Base-by-base conservation (phyloP, 176 grass and related monocot genomes). In the Typha latifolia region DNA sequence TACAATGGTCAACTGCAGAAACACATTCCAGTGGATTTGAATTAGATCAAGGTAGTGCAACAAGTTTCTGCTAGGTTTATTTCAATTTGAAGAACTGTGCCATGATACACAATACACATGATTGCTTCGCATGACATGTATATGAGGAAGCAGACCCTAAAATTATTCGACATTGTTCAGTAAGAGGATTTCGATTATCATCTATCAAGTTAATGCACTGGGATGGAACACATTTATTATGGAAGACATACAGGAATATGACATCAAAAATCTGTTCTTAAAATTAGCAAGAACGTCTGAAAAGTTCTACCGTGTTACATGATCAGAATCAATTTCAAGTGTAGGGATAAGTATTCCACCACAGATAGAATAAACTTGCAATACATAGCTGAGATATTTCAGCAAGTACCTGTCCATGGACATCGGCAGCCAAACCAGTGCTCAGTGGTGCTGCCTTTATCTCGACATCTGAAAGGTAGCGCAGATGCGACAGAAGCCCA, bases 341-440 rank as follows among this genome's bases (percentile, higher is more conserved):
- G 34, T 43, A 7, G 34, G 4, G 3, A 43, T 43, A 10, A 43
- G 37, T 43, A 43, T 43, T 43, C 9, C 37, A 43, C 37, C 9
- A 10, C 1, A 32, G 32, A 32, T 43, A 43, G 37, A 6, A 43
- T 43, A 43, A 43, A 11, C 16, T 19, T 59, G 20, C 2, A 21
- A 59, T 21, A 59, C 53, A 19, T 21, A 21, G 20, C 16, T 16
- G 14, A 14, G n/a, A 11, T 53, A 10, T 18, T 19, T 16, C 20
- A 59, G 16, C n/a, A 59, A 9, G 5, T 73, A 99, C 89, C 83
- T 99, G 86, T 77, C 86, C 95, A 79, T 99, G 86, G 49, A 99
- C 95, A 79, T 94, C 95, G 74, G 79, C 76, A 74, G 95, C 84
- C 51, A 99, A 82, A 74, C 89, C 89, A 15, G 86, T 99, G 67